phyloP scores from a whole-genome alignment of 495 filamentous ascomycete genomes.

The Aspergillus indologenus region DNA sequence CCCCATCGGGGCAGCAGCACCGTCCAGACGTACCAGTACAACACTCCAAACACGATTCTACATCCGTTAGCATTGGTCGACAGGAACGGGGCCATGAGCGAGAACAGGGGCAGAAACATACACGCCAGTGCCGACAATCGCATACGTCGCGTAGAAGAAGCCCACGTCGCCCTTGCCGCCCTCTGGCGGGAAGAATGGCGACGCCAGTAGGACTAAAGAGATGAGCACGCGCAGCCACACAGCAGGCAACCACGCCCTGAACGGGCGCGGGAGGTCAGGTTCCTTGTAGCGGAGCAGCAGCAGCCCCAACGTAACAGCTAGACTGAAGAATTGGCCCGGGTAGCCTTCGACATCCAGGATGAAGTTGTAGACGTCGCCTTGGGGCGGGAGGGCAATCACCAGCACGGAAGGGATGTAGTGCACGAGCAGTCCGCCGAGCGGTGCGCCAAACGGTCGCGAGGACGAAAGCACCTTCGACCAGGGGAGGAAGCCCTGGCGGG shows the following conservation, averaged over 20 bases:
- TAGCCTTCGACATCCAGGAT: slow-evolving; percentile 73
- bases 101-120: slow-evolving; percentile 40
- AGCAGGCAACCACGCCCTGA: slow-evolving; percentile 58
- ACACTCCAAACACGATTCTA: slow-evolving; percentile 57
- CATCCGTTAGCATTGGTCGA: slow-evolving; percentile 11
- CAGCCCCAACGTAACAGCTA: slow-evolving; percentile 59
- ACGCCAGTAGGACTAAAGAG: slow-evolving; percentile 31
- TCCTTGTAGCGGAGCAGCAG: slow-evolving; percentile 59
- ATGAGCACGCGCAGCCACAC: slow-evolving; percentile 39
- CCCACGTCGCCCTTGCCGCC: slow-evolving; percentile 51
- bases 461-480: slow-evolving; percentile 60
- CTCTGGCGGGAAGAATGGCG: slow-evolving; percentile 45
- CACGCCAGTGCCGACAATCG: slow-evolving; percentile 66
- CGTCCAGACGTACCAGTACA: slow-evolving; percentile 75
- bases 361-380: slow-evolving; percentile 67
- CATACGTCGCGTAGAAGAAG: slow-evolving; percentile 70
- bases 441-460: slow-evolving; percentile 64
- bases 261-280: slow-evolving; percentile 62
- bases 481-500: slow-evolving; percentile 67
- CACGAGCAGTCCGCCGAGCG: slow-evolving; percentile 62
- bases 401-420: slow-evolving; percentile 66
- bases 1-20: slow-evolving; percentile 57
- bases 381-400: slow-evolving; percentile 62
- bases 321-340: slow-evolving; percentile 56
- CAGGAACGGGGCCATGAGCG: not conserved